Percentiles rank a stretch among this genome's conserved stretches.
These are phyloP conservation scores for Suillus subalutaceus DNA, from an alignment of 768 basidiomycete genomes.

Conservation along the genomic window DNA sequence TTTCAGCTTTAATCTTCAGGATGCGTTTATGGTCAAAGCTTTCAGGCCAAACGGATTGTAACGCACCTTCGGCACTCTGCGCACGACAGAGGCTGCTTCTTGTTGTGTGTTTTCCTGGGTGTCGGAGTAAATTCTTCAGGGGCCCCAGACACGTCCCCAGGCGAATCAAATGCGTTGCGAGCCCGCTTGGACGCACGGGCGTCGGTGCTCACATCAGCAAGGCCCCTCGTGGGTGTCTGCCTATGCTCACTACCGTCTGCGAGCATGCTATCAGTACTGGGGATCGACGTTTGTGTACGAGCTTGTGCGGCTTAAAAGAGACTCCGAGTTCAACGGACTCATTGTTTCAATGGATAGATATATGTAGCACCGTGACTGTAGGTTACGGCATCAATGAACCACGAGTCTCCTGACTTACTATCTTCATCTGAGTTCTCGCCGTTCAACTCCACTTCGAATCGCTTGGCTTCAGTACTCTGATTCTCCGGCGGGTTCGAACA, in stretches of 20 bases:
- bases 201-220: slow-evolving; percentile 18
- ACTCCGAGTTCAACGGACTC: slow-evolving; percentile 21
- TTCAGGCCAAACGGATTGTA: background rate
- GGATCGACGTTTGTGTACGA: slow-evolving; percentile 24
- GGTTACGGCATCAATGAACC: slow-evolving; percentile 18
- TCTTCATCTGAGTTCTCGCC: slow-evolving; percentile 15
- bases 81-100: slow-evolving; percentile 56
- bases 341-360: slow-evolving; percentile 16
- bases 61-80: slow-evolving; percentile 63
- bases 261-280: slow-evolving; percentile 30
- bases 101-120: slow-evolving; percentile 21
- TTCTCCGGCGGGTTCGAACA: slow-evolving; percentile 9
- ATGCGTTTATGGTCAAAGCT: background rate
- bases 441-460: slow-evolving; percentile 11
- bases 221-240: background rate
- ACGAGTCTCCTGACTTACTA: slow-evolving; percentile 16
- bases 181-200: slow-evolving; percentile 50
- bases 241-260: background rate
- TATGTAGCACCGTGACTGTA: slow-evolving; percentile 10
- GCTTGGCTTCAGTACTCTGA: slow-evolving; percentile 9
- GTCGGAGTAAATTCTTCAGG: slow-evolving; percentile 17
- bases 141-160: slow-evolving; percentile 14
- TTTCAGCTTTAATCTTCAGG: slow-evolving; percentile 54
- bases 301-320: slow-evolving; percentile 14
- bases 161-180: slow-evolving; percentile 37